Conservation (phyloP, 2,329 filamentous ascomycete species). For the Hymenoscyphus albidus region DNA sequence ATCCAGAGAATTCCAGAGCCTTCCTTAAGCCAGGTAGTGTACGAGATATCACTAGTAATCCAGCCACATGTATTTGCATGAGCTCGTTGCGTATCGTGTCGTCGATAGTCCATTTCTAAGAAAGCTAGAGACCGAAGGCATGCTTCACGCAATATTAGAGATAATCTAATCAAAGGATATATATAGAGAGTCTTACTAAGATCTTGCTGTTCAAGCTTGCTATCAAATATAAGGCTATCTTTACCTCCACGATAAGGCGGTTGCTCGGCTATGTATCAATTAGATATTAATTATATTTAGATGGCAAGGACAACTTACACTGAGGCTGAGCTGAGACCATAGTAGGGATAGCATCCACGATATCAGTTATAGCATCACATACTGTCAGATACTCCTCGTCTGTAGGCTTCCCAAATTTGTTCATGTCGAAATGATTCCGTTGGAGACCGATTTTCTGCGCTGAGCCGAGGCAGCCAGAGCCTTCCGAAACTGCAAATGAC, state of each 20-base stretch:
- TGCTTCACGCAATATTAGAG: neutral
- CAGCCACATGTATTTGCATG: conserved; percentile 35
- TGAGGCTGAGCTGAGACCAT: neutral
- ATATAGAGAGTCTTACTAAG: neutral
- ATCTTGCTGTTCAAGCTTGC: neutral
- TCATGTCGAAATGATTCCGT: neutral
- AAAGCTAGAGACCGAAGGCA: neutral
- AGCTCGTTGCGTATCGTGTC: conserved; percentile 10
- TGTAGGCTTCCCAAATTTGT: neutral
- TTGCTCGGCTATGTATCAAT: neutral
- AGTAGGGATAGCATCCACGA: neutral
- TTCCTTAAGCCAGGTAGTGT: conserved; percentile 23
- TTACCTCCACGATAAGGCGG: neutral
- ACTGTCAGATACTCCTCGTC: neutral
- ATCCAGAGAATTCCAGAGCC: conserved; percentile 37
- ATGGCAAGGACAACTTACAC: neutral
- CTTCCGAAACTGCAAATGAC: neutral
- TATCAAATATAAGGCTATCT: neutral
- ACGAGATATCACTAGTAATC: conserved; percentile 31
- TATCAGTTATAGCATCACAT: neutral
- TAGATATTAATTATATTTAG: neutral
- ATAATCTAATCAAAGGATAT: neutral
- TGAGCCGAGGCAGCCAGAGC: neutral
- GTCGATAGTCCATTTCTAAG: conserved; percentile 26
- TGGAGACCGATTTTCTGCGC: neutral